Conservation (phyloP, 2,329 filamentous ascomycete species). For the Pseudomassariella vexata region DNA sequence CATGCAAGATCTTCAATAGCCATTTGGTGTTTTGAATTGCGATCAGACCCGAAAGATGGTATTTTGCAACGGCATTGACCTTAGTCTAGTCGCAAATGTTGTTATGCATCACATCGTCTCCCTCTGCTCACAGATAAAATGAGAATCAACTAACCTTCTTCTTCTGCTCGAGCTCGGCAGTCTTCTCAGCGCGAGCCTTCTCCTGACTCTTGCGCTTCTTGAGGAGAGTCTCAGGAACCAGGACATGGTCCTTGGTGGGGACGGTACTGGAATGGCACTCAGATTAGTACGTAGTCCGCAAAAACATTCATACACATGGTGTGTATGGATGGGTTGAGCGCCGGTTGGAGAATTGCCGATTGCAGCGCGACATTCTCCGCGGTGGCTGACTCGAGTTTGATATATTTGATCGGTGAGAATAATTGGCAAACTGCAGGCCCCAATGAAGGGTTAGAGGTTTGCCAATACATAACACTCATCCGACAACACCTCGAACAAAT, state of each 20-base stretch:
- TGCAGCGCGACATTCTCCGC: conserved; percentile 85
- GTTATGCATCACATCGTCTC: conserved; percentile 77
- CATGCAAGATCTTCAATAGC: conserved; percentile 8
- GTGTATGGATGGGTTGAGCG: conserved; percentile 60
- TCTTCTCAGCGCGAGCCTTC: conserved; percentile 91
- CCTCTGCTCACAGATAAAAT: conserved; percentile 13
- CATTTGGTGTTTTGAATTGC: too few species aligned
- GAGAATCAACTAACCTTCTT: conserved; percentile 70
- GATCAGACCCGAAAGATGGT: conserved; percentile 99
- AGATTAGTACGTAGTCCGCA: conserved; percentile 76
- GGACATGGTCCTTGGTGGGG: conserved; percentile 89
- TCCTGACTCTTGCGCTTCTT: conserved; percentile 99
- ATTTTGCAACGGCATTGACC: conserved; percentile 97
- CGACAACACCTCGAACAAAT: conserved; percentile 64
- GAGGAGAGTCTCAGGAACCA: conserved; percentile 98
- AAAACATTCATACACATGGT: conserved; percentile 44
- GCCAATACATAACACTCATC: conserved; percentile 51
- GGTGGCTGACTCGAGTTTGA: conserved; percentile 75
- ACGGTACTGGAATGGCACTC: conserved; percentile 64
- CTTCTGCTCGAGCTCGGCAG: conserved; percentile 74
- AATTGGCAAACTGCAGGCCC: conserved; percentile 10
- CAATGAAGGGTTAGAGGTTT: conserved; percentile 9
- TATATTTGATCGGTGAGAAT: conserved; percentile 74
- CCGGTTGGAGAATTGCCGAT: conserved; percentile 89
- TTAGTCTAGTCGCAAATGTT: conserved; percentile 87